Evolutionary conservation across 176 grass and related monocot species (phyloP), one percentile per base, ranked within the genome.

Genomic region (Melocanna baccifera): DNA sequence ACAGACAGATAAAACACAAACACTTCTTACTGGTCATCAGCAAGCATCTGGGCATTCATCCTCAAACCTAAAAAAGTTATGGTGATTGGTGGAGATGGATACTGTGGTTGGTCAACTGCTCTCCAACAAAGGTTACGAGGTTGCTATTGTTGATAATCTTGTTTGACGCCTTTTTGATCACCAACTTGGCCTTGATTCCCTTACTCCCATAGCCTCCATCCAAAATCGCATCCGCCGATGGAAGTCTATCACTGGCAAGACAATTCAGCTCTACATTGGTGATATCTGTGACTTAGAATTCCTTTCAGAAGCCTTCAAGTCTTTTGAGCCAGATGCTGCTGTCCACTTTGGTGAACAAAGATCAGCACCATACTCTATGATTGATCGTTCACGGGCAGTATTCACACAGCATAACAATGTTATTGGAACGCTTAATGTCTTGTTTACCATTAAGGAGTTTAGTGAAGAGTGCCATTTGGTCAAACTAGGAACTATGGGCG

Each of bases 41-140:
- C 69, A 93, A 88, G 76, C 62, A 73, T 85, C 80, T n/a, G 69
- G 30, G 37, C 78, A 86, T 18, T 91, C 91, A 69, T 88, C 75
- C 28, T 85, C 83, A 98, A 91, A 73, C 73, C 88, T 53, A 92
- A 90, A 80, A 98, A 93, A 47, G 91, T 98, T 22, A 98, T 98
- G 95, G 85, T 98, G 72, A 98, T 98, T n/a, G 95, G 95, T 64
- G 95, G 95, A 71, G 95, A 98, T 91, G 95, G 95, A 7, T 98
- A 98, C 67, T 98, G 95, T 30, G 95, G 95, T 34, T 98, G 95
- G 95, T 92, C 92, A 74, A 98, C 92, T 47, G 92, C 92, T 98
- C 71, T 98, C 95, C 25, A 98, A 92, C 77, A 98, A 94, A 89
- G 95, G 95, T 48, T 95, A 98, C 22, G 95, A 98, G 67, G 95